Evolutionary conservation across 1,139 yeast species (phyloP).

Genomic region (Candida sanyaensis): DNA sequence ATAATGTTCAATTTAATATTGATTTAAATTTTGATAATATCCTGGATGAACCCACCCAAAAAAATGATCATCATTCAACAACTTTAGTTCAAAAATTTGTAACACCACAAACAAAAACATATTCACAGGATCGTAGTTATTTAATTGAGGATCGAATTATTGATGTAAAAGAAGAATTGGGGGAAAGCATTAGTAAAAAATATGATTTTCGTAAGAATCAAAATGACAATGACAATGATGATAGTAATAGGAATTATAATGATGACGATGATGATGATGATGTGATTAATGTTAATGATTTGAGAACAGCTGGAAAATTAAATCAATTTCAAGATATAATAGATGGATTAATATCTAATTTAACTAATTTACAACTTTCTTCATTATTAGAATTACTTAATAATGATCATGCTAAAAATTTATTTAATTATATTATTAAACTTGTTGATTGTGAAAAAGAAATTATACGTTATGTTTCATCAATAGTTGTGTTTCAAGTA

Average conservation of each 20-base stretch:
- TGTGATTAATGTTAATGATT: constrained; percentile 20
- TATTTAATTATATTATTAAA: not conserved
- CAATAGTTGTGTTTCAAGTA: not conserved
- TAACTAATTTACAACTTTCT: constrained; percentile 3
- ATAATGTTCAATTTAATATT: not conserved
- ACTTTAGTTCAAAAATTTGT: not conserved
- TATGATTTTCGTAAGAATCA: constrained; percentile 14
- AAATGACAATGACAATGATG: constrained; percentile 5
- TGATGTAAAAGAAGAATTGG: constrained; percentile 7
- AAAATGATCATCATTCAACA: not conserved
- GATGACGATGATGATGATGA: constrained; percentile 7
- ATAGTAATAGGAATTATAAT: constrained; percentile 20
- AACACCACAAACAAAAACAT: constrained; percentile 12
- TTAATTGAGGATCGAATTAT: constrained; percentile 17
- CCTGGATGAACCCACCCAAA: not conserved
- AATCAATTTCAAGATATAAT: constrained; percentile 16
- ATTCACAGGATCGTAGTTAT: constrained; percentile 26
- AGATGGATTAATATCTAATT: constrained; percentile 19
- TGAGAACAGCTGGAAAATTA: constrained; percentile 13
- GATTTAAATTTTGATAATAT: constrained; percentile 1
- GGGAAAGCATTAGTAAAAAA: constrained; percentile 11
- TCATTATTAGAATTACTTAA: constrained; percentile 10
- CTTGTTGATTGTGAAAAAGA: not conserved
- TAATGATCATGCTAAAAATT: not conserved
- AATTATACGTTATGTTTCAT: not conserved